These are phyloP conservation scores for Trichosanthes cucumerina DNA, from an alignment of 306 rosid species.

Conservation along the genomic window DNA sequence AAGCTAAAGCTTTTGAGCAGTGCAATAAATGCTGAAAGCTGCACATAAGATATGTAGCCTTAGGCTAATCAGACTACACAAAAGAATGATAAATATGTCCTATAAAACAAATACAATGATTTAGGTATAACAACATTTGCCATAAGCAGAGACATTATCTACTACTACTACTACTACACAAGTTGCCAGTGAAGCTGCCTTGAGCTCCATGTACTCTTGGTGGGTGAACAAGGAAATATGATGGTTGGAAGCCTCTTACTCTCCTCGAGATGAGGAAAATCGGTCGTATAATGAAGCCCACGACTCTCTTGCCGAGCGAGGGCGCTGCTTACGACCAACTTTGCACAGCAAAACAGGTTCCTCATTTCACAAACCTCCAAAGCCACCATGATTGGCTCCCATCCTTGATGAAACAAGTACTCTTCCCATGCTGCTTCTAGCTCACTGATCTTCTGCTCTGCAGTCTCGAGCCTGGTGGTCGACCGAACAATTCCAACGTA, in stretches of 20 bases:
- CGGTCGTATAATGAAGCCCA: slow-evolving; percentile 79
- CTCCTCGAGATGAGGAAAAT: slow-evolving; percentile 80
- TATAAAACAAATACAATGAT: not conserved
- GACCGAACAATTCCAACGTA: slow-evolving; percentile 84
- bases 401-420: slow-evolving; percentile 51
- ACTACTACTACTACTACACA: slow-evolving; percentile 11
- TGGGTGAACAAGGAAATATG: slow-evolving; percentile 60
- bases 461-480: slow-evolving; percentile 59
- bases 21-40: not conserved
- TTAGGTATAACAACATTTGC: not conserved
- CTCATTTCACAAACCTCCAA: slow-evolving; percentile 87
- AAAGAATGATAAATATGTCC: slow-evolving; percentile 3
- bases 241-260: slow-evolving; percentile 89
- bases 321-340: slow-evolving; percentile 79
- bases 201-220: slow-evolving; percentile 66
- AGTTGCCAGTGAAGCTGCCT: slow-evolving; percentile 66
- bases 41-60: not conserved
- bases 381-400: slow-evolving; percentile 75
- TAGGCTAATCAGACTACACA: not conserved
- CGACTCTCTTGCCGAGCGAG: slow-evolving; percentile 88
- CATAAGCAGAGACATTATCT: slow-evolving; percentile 1
- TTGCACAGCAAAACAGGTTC: slow-evolving; percentile 86
- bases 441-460: slow-evolving; percentile 48
- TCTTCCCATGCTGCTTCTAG: slow-evolving; percentile 83
- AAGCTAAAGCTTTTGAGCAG: not conserved